Conservation (phyloP, 129 eudicot genomes). For the Centrapalus pauciflorus region DNA sequence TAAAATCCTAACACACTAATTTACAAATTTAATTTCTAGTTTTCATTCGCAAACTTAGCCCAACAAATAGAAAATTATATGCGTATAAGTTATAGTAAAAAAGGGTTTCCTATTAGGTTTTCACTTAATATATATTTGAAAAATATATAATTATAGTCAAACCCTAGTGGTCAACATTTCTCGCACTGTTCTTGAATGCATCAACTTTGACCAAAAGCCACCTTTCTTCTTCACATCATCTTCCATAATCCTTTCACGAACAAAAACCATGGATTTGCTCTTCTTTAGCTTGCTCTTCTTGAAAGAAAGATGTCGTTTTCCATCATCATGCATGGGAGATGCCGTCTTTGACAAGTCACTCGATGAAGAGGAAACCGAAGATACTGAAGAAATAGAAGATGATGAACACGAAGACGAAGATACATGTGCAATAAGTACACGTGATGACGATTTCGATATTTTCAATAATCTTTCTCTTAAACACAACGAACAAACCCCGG, state of each 20-base stretch:
- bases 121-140: neutral
- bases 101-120: neutral
- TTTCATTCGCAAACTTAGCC: no score
- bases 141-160: constrained; percentile 8
- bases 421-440: constrained; percentile 7
- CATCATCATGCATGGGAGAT: constrained; percentile 36
- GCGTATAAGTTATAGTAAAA: neutral
- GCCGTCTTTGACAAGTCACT: constrained; percentile 36
- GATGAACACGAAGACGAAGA: constrained; percentile 28
- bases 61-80: no score
- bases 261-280: constrained; percentile 55
- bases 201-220: constrained; percentile 64
- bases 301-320: constrained; percentile 16
- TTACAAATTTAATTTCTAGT: no score
- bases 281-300: constrained; percentile 35
- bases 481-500: constrained; percentile 80
- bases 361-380: constrained; percentile 42
- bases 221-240: constrained; percentile 26
- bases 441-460: constrained; percentile 24
- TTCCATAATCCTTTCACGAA: constrained; percentile 15
- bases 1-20: no score
- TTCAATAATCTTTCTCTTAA: constrained; percentile 46
- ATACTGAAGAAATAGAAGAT: constrained; percentile 47
- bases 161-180: constrained; percentile 40
- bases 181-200: constrained; percentile 47